These are phyloP conservation scores for Carex parvula DNA, from an alignment of 176 grass and related monocot species.

Conservation along the genomic window DNA sequence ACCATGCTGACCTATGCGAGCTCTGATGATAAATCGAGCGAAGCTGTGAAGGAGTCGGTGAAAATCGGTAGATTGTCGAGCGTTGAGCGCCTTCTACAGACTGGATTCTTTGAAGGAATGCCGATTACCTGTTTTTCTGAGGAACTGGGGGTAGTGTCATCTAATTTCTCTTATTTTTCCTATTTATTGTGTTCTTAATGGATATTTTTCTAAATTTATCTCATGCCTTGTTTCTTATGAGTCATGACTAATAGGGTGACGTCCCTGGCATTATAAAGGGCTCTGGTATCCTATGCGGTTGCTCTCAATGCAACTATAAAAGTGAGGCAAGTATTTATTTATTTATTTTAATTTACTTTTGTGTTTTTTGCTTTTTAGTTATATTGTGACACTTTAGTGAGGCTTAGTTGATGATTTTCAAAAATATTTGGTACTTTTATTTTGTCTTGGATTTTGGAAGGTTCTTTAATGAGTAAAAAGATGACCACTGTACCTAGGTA, in stretches of 20 bases:
- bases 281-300: slow-evolving; percentile 40
- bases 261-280: slow-evolving; percentile 42
- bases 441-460: not conserved
- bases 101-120: not conserved
- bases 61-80: not conserved
- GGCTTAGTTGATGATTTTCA: not conserved
- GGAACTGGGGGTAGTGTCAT: not conserved
- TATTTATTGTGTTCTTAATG: not conserved
- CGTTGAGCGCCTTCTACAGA: not conserved
- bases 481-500: not conserved
- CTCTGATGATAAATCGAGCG: not conserved
- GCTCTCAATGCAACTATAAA: slow-evolving; percentile 38
- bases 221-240: not conserved
- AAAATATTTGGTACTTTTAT: not conserved
- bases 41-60: not conserved
- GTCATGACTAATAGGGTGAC: slow-evolving; percentile 29
- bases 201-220: not conserved
- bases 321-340: slow-evolving; percentile 24
- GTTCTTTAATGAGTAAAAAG: not conserved
- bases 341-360: not conserved
- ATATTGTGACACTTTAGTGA: not conserved
- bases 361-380: not conserved
- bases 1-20: not conserved
- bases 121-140: not conserved
- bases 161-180: not conserved